Percentiles rank a stretch among this genome's conserved stretches.
These are phyloP conservation scores for Fusarium sp. DNA, from an alignment of 2,329 filamentous ascomycete genomes.

Conservation along the genomic window DNA sequence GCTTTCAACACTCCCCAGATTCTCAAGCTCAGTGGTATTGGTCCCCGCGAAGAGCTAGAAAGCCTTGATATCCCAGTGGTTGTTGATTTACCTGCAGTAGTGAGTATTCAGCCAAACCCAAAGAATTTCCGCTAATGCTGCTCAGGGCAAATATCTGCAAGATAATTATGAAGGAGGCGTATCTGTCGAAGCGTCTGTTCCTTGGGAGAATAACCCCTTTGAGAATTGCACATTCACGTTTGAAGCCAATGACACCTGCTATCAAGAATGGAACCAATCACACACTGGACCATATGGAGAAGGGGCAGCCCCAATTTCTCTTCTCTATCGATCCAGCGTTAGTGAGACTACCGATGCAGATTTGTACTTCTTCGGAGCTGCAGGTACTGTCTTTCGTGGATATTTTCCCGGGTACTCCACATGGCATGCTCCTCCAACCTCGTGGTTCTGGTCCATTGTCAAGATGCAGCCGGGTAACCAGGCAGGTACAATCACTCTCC, in stretches of 20 bases:
- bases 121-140: neutral
- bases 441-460: conserved; percentile 52
- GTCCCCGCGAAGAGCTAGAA: conserved; percentile 57
- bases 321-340: conserved; percentile 49
- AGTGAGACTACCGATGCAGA: conserved; percentile 48
- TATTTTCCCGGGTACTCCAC: conserved; percentile 49
- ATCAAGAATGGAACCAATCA: conserved; percentile 49
- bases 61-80: conserved; percentile 58
- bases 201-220: conserved; percentile 36
- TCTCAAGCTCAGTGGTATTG: conserved; percentile 64
- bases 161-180: conserved; percentile 50
- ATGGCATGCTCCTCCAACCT: conserved; percentile 51
- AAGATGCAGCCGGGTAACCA: conserved; percentile 73
- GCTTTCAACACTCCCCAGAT: conserved; percentile 56
- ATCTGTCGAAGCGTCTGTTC: conserved; percentile 32
- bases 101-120: neutral
- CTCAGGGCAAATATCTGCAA: conserved; percentile 42
- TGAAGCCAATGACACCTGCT: conserved; percentile 51
- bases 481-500: conserved; percentile 71
- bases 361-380: conserved; percentile 50
- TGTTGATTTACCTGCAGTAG: conserved; percentile 62
- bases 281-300: conserved; percentile 44
- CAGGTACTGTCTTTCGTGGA: conserved; percentile 46
- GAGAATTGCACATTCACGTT: conserved; percentile 25
- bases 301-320: conserved; percentile 41